Conservation (phyloP, 2,329 filamentous ascomycete genomes). For the Blastomyces gilchristii region DNA sequence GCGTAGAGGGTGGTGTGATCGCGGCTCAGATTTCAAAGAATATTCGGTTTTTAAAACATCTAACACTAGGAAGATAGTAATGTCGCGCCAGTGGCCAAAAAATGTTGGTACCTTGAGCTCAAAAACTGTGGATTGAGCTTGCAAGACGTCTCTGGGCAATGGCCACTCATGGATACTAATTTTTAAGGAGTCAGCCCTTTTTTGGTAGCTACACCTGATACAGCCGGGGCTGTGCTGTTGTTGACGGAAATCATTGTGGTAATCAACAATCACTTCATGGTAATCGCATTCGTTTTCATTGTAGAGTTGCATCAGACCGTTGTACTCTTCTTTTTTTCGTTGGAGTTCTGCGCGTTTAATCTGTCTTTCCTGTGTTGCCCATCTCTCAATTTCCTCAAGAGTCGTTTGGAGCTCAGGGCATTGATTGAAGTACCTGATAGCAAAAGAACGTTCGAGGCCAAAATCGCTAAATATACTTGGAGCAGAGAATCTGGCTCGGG, state of each 20-base stretch:
- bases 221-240: slow-evolving; percentile 23
- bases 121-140: slow-evolving; percentile 42
- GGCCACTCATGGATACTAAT: slow-evolving; percentile 50
- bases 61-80: slow-evolving; percentile 27
- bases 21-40: neutral
- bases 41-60: neutral
- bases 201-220: slow-evolving; percentile 26
- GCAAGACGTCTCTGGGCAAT: slow-evolving; percentile 27
- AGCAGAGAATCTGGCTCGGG: slow-evolving; percentile 11
- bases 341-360: slow-evolving; percentile 25
- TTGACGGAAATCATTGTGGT: slow-evolving; percentile 10
- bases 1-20: neutral
- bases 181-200: slow-evolving; percentile 26
- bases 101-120: slow-evolving; percentile 38
- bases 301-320: slow-evolving; percentile 18
- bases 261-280: slow-evolving; percentile 3
- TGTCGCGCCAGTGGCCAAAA: slow-evolving; percentile 42
- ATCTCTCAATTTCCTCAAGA: slow-evolving; percentile 28
- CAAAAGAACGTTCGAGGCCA: slow-evolving; percentile 34
- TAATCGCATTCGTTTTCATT: slow-evolving; percentile 11
- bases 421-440: slow-evolving; percentile 39
- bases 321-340: slow-evolving; percentile 17
- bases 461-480: slow-evolving; percentile 33
- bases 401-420: slow-evolving; percentile 34
- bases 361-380: slow-evolving; percentile 31